Evolutionary conservation across 2,329 filamentous ascomycete species (phyloP), one percentile per base, ranked within the genome.

Genomic region (Epichloe sp.): DNA sequence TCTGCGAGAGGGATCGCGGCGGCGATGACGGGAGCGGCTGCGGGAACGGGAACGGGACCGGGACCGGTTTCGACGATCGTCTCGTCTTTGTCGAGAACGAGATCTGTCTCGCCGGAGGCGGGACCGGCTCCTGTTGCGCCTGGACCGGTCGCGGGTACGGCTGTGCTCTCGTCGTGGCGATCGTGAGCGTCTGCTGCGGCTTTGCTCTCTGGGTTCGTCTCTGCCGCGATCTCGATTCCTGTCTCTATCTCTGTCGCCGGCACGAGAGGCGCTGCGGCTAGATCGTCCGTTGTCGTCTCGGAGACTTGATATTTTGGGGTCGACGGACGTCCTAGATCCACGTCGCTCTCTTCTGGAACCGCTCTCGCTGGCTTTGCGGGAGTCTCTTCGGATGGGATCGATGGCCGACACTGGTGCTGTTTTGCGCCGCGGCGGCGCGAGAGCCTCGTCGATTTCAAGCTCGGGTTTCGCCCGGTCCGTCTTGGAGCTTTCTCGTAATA

Each of bases 401-500:
- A 82, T 82, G 34, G 78, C 78, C 19, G 78, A 82, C 4, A 74
- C 74, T 0, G 77, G 77, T 3, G 63, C 67, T 62, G 73, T 46
- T 67, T 75, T 70, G 62, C 71, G 67, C 2, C 77, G 78, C 1
- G 78, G 78, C 3, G 78, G 78, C 2, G 71, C 74, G 26, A 82
- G 65, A 14, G 74, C 71, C 47, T 75, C 69, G 53, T 81, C 78
- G 40, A 80, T 67, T 56, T 82, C 78, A 44, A 79, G 59, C 57
- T 80, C 78, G 7, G 72, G 74, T 50, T 74, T 71, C 53, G 75
- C 73, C 3, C 68, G 65, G 3, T 68, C 62, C 26, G 70, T 67
- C 43, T 72, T 72, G 49, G 73, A 78, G 62, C 77, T 80, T 58
- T 81, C 78, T n/a, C 78, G 71, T 12, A 82, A 63, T 14, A 82